phyloP scores from a whole-genome alignment of 441 rosid genomes.

The Gossypium gossypioides region DNA sequence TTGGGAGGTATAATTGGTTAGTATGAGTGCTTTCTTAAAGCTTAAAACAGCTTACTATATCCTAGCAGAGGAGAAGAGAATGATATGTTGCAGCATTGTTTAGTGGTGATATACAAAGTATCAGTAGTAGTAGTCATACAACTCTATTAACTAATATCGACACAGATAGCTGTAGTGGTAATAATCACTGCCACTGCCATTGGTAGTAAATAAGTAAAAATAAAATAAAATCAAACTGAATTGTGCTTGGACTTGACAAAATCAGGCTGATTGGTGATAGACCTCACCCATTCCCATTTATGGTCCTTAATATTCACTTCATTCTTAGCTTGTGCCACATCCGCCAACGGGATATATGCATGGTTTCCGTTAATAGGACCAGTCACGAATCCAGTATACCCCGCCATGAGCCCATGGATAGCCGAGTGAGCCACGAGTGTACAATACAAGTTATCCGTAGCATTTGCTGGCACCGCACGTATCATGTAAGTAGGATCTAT shows the following conservation, averaged over 20 bases:
- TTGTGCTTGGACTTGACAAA: conserved; percentile 17
- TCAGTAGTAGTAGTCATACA: background rate
- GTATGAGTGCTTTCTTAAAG: background rate
- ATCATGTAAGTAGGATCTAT: conserved; percentile 93
- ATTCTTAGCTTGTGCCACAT: conserved; percentile 23
- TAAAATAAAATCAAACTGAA: background rate
- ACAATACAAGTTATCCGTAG: conserved; percentile 64
- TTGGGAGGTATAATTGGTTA: conserved; percentile 39
- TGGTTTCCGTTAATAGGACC: conserved; percentile 70
- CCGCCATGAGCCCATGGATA: conserved; percentile 83
- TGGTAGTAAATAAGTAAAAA: background rate
- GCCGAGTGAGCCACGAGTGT: conserved; percentile 81
- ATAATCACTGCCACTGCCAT: background rate
- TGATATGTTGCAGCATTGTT: background rate
- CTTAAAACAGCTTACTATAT: background rate
- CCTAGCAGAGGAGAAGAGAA: background rate
- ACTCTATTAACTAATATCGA: background rate
- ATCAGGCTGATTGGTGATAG: conserved; percentile 75
- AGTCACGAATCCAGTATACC: conserved; percentile 69
- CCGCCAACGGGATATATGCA: background rate
- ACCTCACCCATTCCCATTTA: conserved; percentile 88
- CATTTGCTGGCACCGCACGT: conserved; percentile 79
- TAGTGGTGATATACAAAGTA: background rate
- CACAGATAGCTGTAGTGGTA: background rate
- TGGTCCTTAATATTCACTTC: conserved; percentile 53